Evolutionary conservation across 2,329 filamentous ascomycete species (phyloP).

Genomic region (Pseudocercospora fijiensis): DNA sequence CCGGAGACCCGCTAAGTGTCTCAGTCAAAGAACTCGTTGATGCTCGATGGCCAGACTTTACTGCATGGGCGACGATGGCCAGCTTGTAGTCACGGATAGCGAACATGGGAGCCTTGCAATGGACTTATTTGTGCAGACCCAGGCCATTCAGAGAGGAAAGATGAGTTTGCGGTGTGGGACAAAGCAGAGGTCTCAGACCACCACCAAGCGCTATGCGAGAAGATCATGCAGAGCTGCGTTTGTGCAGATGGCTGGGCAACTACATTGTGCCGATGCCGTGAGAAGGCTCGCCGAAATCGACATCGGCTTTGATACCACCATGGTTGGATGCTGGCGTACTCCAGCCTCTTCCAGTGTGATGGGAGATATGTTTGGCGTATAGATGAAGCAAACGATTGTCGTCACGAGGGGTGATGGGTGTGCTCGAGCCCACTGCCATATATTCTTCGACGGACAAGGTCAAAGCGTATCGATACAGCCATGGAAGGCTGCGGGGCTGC

Average conservation of each 20-base stretch:
- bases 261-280: constrained; percentile 1
- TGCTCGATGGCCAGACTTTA: constrained; percentile 17
- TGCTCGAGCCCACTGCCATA: constrained; percentile 2
- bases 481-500: background rate
- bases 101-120: constrained; percentile 18
- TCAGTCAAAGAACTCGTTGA: constrained; percentile 25
- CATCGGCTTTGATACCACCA: background rate
- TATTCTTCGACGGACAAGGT: background rate
- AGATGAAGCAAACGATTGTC: constrained; percentile 5
- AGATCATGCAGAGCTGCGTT: constrained; percentile 23
- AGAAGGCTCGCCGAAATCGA: background rate
- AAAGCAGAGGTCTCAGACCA: constrained; percentile 30
- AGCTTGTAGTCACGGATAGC: constrained; percentile 25
- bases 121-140: constrained; percentile 23
- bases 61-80: constrained; percentile 8
- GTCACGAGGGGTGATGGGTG: background rate
- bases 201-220: constrained; percentile 17
- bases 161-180: constrained; percentile 35
- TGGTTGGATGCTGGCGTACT: background rate
- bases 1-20: constrained; percentile 28
- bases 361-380: background rate
- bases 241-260: constrained; percentile 17
- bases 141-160: constrained; percentile 11
- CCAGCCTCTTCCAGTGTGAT: constrained; percentile 1
- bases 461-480: background rate